Evolutionary conservation across 1,139 yeast species (phyloP), one percentile per base, ranked within the genome.

Genomic region (Kazachstania sp.): DNA sequence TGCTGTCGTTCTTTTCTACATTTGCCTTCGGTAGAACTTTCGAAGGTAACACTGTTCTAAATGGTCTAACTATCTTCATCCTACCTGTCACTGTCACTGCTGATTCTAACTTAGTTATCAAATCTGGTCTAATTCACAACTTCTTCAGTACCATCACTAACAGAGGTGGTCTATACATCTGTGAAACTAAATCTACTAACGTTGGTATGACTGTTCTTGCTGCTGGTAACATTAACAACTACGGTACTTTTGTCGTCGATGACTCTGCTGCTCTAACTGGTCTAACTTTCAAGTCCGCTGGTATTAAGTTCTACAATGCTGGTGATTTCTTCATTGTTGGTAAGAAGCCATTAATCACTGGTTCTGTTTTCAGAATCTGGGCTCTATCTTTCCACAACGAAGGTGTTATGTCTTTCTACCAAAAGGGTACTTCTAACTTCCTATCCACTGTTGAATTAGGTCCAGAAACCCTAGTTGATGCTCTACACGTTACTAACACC

Each of bases 241-340:
- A 39, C 34, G 49, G 49, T 46, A 44, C 44, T 16, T 43, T 30
- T n/a, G 28, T 46, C 4, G 19, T 46, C 12, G 49, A 46, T 29
- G 46, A 43, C 23, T 32, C 44, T 19, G 4, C 6, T 8, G 44
- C 49, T 37, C 6, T 28, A 15, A 46, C 46, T 19, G 49, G 46
- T 40, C 12, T 35, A 5, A 32, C 29, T 28, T 39, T 35, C 23
- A 20, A 36, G 7, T 26, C 19, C 13, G 13, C 19, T 13, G 45
- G 45, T 43, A 13, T n/a, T 3, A 29, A 29, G 13, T 43, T 46
- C 40, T 39, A 23, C 34, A 46, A 46, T 19, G 12, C 38, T 13
- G 49, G 49, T 40, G 29, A 39, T 11, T 15, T 40, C 18, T 46
- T 16, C 39, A 3, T 43, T 9, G 36, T n/a, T 9, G 23, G 36